Evolutionary conservation across 805 yeast species (phyloP).

Genomic region (Saccharomycopsis selenospora): DNA sequence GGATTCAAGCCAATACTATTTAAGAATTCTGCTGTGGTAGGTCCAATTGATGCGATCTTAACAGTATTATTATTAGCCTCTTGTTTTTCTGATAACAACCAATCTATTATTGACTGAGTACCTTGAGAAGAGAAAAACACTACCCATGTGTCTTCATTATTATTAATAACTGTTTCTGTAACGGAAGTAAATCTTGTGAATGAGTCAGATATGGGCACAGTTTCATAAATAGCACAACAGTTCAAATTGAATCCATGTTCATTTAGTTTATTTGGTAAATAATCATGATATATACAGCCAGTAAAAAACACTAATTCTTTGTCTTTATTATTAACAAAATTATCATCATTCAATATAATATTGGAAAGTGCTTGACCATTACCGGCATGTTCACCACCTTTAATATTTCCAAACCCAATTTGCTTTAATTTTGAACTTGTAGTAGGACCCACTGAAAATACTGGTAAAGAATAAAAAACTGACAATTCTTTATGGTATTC

Average conservation of each 20-base stretch:
- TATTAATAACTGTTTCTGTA: slow-evolving; percentile 14
- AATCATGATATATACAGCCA: slow-evolving; percentile 78
- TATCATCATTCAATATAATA: slow-evolving; percentile 39
- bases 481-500: not conserved
- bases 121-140: slow-evolving; percentile 93
- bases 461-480: slow-evolving; percentile 34
- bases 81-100: not conserved
- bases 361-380: slow-evolving; percentile 70
- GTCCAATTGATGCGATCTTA: slow-evolving; percentile 80
- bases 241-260: slow-evolving; percentile 37
- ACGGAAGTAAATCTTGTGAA: slow-evolving; percentile 35
- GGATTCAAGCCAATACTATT: slow-evolving; percentile 46
- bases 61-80: slow-evolving; percentile 18
- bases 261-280: slow-evolving; percentile 57
- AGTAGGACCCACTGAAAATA: slow-evolving; percentile 90
- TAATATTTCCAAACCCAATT: slow-evolving; percentile 59
- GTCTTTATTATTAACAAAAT: slow-evolving; percentile 16
- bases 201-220: slow-evolving; percentile 45
- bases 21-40: slow-evolving; percentile 66
- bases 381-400: slow-evolving; percentile 75
- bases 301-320: slow-evolving; percentile 62
- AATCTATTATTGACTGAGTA: slow-evolving; percentile 52
- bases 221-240: slow-evolving; percentile 66
- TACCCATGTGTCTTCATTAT: slow-evolving; percentile 45
- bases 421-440: slow-evolving; percentile 52